Evolutionary conservation across 2,329 filamentous ascomycete genomes (phyloP).

Genomic region (Aciculosporium take): DNA sequence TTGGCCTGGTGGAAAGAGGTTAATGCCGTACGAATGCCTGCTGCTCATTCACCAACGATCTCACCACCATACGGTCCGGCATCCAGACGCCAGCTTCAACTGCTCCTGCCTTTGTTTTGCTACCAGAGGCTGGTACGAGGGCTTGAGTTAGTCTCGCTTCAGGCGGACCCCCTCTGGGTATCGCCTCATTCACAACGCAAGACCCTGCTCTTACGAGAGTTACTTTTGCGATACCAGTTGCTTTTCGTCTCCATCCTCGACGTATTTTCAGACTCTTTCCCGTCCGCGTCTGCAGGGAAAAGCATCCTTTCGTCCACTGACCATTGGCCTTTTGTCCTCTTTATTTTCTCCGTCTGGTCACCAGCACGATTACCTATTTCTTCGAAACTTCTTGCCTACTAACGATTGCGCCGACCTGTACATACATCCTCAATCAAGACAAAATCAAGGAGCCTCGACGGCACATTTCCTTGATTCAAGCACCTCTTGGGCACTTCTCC

Average conservation of each 20-base stretch:
- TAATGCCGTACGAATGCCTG: conserved; percentile 40
- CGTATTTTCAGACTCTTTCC: conserved; percentile 6
- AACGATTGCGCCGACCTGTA: not conserved
- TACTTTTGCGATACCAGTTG: conserved; percentile 3
- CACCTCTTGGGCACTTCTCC: not conserved
- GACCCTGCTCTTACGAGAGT: conserved; percentile 10
- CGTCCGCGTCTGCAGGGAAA: conserved; percentile 5
- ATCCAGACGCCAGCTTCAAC: conserved; percentile 23
- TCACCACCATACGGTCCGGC: conserved; percentile 14
- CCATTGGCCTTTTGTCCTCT: conserved; percentile 16
- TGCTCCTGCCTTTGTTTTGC: conserved; percentile 3
- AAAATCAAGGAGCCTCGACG: not conserved
- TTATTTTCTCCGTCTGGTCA: conserved; percentile 37
- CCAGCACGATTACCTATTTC: conserved; percentile 21
- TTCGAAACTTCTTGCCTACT: not conserved
- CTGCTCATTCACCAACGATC: conserved; percentile 22
- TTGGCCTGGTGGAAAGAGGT: conserved; percentile 14
- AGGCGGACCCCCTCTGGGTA: conserved; percentile 7
- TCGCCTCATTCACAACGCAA: conserved; percentile 4
- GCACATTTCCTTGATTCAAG: not conserved
- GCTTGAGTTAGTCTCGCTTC: conserved; percentile 5
- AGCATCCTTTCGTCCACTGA: conserved; percentile 27
- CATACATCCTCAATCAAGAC: not conserved
- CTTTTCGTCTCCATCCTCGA: conserved; percentile 8
- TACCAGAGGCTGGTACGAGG: conserved; percentile 8